Base-by-base conservation (phyloP, 2,329 filamentous ascomycete genomes). In the Ascochyta koolunga region DNA sequence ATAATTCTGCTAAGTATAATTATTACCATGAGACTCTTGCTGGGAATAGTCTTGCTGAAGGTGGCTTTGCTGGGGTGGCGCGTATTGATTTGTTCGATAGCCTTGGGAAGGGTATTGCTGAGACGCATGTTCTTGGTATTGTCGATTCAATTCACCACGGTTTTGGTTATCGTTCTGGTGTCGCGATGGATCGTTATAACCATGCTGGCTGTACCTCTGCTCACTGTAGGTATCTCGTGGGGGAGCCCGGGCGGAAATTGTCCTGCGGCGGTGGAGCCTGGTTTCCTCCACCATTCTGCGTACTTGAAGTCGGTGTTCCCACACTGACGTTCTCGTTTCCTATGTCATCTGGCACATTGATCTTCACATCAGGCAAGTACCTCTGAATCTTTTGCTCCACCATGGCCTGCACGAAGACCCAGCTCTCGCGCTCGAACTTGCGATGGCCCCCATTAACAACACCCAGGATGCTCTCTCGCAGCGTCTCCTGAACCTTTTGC, bases 371-470 rank as follows among this genome's bases (percentile, higher is more conserved):
- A 6, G 67, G 67, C 2, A 70, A 54, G 25, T 70, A 69, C 21
- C 51, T 60, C 37, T 70, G 67, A 3, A 70, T 61, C 49, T 70
- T 70, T 38, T 68, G 62, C 53, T 70, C 67, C 9, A 70, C 67
- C 47, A 65, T 70, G n/a, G 50, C 45, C 32, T 70, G 67, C 27
- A 70, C 67, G 18, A 70, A 69, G 16, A 68, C 58, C 67, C 67
- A 70, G 51, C 67, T 70, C 37, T 69, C 58, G 9, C 57, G 65
- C 56, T 70, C 67, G 31, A 70, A 66, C 25, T 66, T 67, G 41
- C 67, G 66, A 40, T 70, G 67, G 4, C 67, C 67, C 11, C 67
- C 67, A 31, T 70, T 70, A 22, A 70, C 65, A 15, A 70, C 67
- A 41, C 65, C 66, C 10, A 70, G 33, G 33, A 70, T 67, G 27